Evolutionary conservation across 179 eudicot species (phyloP).

Genomic region (Heliamphora pulchella): DNA sequence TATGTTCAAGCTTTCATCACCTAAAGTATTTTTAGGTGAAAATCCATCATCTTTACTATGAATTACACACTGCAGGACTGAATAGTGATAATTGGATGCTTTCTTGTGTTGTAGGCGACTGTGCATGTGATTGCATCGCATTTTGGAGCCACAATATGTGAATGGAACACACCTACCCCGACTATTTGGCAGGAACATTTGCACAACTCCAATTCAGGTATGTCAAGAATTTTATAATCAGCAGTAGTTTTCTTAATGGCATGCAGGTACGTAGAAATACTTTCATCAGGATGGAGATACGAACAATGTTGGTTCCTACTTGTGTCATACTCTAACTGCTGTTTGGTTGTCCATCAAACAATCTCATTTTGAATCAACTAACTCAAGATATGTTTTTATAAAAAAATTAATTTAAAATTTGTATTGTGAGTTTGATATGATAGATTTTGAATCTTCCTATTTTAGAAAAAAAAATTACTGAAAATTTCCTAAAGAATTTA

Average conservation of each 20-base stretch:
- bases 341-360: neutral
- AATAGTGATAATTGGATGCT: slow-evolving; percentile 15
- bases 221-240: neutral
- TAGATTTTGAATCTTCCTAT: neutral
- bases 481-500: neutral
- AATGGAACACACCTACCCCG: slow-evolving; percentile 96
- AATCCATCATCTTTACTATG: neutral
- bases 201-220: slow-evolving; percentile 69
- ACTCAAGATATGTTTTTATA: too few relatives aligned
- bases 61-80: neutral
- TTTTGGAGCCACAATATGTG: slow-evolving; percentile 62
- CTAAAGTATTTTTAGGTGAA: neutral
- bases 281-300: neutral
- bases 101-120: slow-evolving; percentile 49
- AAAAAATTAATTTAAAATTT: neutral
- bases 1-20: neutral
- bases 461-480: neutral
- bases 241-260: slow-evolving; percentile 4
- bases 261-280: neutral
- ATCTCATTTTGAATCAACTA: too few relatives aligned
- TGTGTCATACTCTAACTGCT: neutral
- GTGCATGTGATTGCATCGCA: slow-evolving; percentile 68
- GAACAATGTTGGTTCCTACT: neutral
- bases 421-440: neutral
- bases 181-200: slow-evolving; percentile 91